phyloP scores from a whole-genome alignment of 805 yeast genomes.

The Wickerhamomyces mucosus region DNA sequence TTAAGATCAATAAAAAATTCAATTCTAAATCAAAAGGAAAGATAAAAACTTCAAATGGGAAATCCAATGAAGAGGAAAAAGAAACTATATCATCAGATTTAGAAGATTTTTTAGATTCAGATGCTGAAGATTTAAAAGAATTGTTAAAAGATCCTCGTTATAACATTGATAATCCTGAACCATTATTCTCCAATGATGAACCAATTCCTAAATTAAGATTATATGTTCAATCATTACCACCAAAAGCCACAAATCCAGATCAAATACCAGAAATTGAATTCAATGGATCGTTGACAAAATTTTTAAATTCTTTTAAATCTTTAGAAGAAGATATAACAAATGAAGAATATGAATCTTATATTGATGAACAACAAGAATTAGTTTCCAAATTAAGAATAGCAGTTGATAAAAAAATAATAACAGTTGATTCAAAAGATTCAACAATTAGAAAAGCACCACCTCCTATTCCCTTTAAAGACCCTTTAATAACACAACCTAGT shows the following conservation, averaged over 20 bases:
- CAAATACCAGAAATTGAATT: constrained; percentile 42
- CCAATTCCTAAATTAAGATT: constrained; percentile 17
- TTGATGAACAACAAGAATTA: constrained; percentile 41
- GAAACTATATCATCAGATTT: background rate
- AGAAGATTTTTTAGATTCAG: background rate
- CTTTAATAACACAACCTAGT: constrained; percentile 37
- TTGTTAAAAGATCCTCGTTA: constrained; percentile 5
- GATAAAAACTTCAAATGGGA: background rate
- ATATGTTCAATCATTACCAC: constrained; percentile 30
- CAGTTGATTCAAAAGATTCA: constrained; percentile 33
- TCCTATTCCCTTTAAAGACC: constrained; percentile 36
- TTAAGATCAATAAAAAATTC: no score
- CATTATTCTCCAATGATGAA: constrained; percentile 5
- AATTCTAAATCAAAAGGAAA: no score
- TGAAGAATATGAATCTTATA: constrained; percentile 52
- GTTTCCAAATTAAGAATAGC: constrained; percentile 38
- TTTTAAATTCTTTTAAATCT: constrained; percentile 45
- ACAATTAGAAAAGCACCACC: constrained; percentile 29
- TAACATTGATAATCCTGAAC: constrained; percentile 5
- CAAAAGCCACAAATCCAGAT: constrained; percentile 49
- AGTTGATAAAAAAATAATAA: constrained; percentile 31
- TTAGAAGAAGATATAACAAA: constrained; percentile 51
- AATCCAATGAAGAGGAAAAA: constrained; percentile 1
- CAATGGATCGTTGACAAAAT: constrained; percentile 27
- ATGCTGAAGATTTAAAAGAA: background rate